A percentile compares a stretch with the other conserved stretches of the same genome.
These are phyloP conservation scores for Pterocarpus santalinus DNA, from an alignment of 306 rosid genomes.

Conservation along the genomic window DNA sequence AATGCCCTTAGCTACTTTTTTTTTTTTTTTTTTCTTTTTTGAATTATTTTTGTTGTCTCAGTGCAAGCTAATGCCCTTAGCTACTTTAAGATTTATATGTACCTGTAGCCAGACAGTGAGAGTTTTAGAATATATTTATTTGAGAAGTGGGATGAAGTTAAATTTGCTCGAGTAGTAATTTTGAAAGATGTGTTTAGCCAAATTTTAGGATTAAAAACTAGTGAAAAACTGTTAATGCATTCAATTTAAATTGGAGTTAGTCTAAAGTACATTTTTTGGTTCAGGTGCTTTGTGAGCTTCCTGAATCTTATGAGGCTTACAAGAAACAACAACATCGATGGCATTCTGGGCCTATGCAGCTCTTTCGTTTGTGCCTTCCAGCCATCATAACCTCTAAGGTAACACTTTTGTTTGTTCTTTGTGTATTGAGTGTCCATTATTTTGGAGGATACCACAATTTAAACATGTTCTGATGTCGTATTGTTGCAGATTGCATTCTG, in stretches of 20 bases:
- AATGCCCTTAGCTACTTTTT: background rate
- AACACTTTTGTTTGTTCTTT: background rate
- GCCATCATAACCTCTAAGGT: conserved; percentile 72
- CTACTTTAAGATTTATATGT: background rate
- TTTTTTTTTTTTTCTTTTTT: no score
- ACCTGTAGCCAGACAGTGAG: conserved; percentile 25
- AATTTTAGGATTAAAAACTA: background rate
- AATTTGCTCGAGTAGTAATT: background rate
- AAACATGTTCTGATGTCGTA: conserved; percentile 30
- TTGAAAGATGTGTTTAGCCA: background rate
- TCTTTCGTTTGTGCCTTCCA: conserved; percentile 77
- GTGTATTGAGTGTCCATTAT: background rate
- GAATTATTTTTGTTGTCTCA: no score
- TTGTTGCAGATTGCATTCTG: conserved; percentile 64
- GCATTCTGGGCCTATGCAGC: conserved; percentile 86
- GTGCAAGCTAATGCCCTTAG: background rate
- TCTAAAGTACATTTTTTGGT: conserved; percentile 40
- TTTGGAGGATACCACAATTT: conserved; percentile 22
- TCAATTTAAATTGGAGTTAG: conserved; percentile 11
- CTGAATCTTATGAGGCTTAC: conserved; percentile 82
- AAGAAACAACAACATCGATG: conserved; percentile 78
- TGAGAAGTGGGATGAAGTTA: conserved; percentile 27
- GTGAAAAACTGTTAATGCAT: background rate
- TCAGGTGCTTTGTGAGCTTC: conserved; percentile 85
- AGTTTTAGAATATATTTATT: background rate